phyloP scores from a whole-genome alignment of 164 flowering plant species.

The Litsea cubeba region DNA sequence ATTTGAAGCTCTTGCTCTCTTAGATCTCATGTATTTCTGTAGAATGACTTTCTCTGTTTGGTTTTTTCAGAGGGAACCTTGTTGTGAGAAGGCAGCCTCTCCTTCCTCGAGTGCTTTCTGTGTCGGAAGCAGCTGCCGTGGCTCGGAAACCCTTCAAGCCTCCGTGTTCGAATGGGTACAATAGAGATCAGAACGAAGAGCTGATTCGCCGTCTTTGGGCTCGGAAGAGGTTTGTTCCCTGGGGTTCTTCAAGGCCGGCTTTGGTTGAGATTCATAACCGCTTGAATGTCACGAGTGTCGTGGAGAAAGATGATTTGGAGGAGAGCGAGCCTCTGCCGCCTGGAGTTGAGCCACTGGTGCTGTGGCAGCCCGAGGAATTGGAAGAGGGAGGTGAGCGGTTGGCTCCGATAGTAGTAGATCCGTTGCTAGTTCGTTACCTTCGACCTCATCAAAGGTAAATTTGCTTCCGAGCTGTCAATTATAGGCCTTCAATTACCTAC shows the following conservation, averaged over 20 bases:
- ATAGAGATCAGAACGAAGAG: constrained; percentile 39
- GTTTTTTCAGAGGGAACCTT: constrained; percentile 67
- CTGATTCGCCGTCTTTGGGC: constrained; percentile 75
- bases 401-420: constrained; percentile 56
- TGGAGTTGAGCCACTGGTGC: constrained; percentile 77
- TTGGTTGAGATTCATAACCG: constrained; percentile 40
- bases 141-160: constrained; percentile 94
- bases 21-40: background rate
- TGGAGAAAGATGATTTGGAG: constrained; percentile 39
- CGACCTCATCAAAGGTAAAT: constrained; percentile 96
- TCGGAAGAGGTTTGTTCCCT: constrained; percentile 88
- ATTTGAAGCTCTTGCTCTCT: background rate
- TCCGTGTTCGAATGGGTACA: constrained; percentile 56
- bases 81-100: constrained; percentile 75
- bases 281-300: constrained; percentile 21
- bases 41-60: background rate
- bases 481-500: background rate
- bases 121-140: constrained; percentile 71
- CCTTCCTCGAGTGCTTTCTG: constrained; percentile 82
- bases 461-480: background rate
- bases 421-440: constrained; percentile 81
- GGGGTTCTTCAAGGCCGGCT: constrained; percentile 79
- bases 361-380: constrained; percentile 80
- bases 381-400: constrained; percentile 26
- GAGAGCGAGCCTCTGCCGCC: constrained; percentile 61